Evolutionary conservation across 2,329 filamentous ascomycete genomes (phyloP).

Genomic region (Sphaerulina vaccinii): DNA sequence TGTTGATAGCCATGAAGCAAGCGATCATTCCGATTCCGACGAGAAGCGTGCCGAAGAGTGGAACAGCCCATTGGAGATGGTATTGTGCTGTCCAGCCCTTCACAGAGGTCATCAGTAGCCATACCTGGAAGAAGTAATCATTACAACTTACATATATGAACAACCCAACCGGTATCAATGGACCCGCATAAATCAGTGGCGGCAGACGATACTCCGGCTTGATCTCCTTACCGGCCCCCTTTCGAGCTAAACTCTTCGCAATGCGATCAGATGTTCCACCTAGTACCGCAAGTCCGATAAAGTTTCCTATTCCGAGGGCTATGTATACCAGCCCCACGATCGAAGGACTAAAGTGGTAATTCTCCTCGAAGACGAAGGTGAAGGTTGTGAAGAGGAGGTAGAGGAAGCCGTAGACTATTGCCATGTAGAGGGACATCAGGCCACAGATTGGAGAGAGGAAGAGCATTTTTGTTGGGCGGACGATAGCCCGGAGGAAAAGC

Average conservation of each 20-base stretch:
- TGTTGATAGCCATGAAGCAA: constrained; percentile 38
- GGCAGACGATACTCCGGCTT: constrained; percentile 28
- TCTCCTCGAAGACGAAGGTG: constrained; percentile 23
- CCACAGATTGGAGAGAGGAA: constrained; percentile 29
- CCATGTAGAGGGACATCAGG: constrained; percentile 29
- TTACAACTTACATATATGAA: constrained; percentile 22
- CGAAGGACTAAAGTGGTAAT: constrained; percentile 26
- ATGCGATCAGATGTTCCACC: constrained; percentile 20
- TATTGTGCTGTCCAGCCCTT: constrained; percentile 25
- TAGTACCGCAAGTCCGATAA: constrained; percentile 20
- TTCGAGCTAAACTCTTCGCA: constrained; percentile 7
- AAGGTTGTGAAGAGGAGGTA: constrained; percentile 33
- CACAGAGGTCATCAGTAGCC: background rate
- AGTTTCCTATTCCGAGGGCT: constrained; percentile 24
- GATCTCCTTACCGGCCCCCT: constrained; percentile 13
- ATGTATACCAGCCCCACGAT: constrained; percentile 30
- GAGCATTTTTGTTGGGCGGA: constrained; percentile 51
- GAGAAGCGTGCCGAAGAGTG: constrained; percentile 31
- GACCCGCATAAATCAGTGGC: constrained; percentile 20
- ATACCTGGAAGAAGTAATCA: background rate
- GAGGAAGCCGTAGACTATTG: constrained; percentile 31
- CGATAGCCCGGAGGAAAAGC: constrained; percentile 46
- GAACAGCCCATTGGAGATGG: constrained; percentile 26
- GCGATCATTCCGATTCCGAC: constrained; percentile 32
- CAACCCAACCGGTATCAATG: constrained; percentile 21